Base-by-base conservation (phyloP, 495 filamentous ascomycete genomes). In the Neurospora terricola region DNA sequence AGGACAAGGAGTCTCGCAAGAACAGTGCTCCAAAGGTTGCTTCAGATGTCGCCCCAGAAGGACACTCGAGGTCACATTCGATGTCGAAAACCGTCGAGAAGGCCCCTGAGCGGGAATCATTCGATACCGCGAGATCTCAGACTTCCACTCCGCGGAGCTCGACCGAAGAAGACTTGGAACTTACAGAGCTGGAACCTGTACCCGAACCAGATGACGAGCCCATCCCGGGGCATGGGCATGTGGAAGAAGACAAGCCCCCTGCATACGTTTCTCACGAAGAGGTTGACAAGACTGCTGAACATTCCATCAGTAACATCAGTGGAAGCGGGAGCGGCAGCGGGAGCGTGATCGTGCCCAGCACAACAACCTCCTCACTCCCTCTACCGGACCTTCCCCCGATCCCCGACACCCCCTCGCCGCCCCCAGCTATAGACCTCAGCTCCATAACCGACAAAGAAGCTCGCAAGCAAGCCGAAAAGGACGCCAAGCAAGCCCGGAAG, bases 391-490 rank as follows among this genome's bases (percentile, higher is more conserved):
- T 87, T 12, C 83, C 84, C 12, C 74, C 79, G 2, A 81, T 87
- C n/a, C 85, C 86, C 12, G 75, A 78, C 37, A 72, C 83, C 11
- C 87, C 84, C 66, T 27, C 73, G 3, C 80, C 82, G 16, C 86
- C 86, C 0, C 75, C 80, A 16, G 71, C 77, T 2, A 82, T 88
- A 6, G 84, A 91, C 77, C 74, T 88, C 4, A 81, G 83, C 36
- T 77, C 80, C 69, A 88, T 87, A 73, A 77, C 82, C 2, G 88
- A 92, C 78, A 90, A 90, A 73, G 87, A 88, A 23, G 78, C 86
- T 27, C 88, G 88, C 18, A 93, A 91, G 76, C 83, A 87, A 39
- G 91, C 88, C 4, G 87, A 91, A 76, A 90, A 88, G 73, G 87
- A 91, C 72, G 86, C 89, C 69, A 85, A 83, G 72, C 83, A 82